Evolutionary conservation across 1,139 yeast genomes (phyloP), one percentile per base, ranked within the genome.

Genomic region (Insectozyma bohioensis): DNA sequence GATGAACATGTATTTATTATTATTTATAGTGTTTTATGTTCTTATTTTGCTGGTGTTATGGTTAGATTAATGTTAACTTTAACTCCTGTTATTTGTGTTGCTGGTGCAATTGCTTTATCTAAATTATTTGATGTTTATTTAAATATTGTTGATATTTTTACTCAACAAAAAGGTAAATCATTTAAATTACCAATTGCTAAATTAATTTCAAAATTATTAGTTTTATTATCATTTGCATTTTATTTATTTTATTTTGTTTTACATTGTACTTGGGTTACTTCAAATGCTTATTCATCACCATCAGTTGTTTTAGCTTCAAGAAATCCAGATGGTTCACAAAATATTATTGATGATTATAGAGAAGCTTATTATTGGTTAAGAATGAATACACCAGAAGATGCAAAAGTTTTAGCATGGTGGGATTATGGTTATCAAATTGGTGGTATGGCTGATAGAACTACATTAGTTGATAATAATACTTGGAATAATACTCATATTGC

Each of bases 401-500:
- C 97, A 30, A 88, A 86, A 61, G 84, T 94, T 43, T 87, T 94
- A 85, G 85, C 97, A 6, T 94, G 99, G 99, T 94, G 99, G 99
- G 99, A 94, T 70, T 94, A 94, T 57, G 99, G 99, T 36, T 94
- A 94, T 63, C 99, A 94, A 65, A 94, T 94, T 53, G 98, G 98
- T 49, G 99, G 99, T 42, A 92, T 94, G 97, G 98, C 98, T 28
- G 98, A 94, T 63, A 80, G 98, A 58, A 92, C 98, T 45, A 94
- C 99, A 4, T 74, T 94, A 48, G 99, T 94, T 27, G 99, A 94
- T 61, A 94, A 94, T 74, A 94, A 94, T 63, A 94, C 99, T 8
- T 94, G 99, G 99, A 94, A 94, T 60, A 94, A 94, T 67, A 94
- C 99, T 4, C 99, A 94, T 58, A 94, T 94, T 63, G 99, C 98